Percentiles rank a stretch among this genome's conserved stretches.
These are phyloP conservation scores for Fragosphaeria purpurea DNA, from an alignment of 2,329 filamentous ascomycete species.

Conservation along the genomic window DNA sequence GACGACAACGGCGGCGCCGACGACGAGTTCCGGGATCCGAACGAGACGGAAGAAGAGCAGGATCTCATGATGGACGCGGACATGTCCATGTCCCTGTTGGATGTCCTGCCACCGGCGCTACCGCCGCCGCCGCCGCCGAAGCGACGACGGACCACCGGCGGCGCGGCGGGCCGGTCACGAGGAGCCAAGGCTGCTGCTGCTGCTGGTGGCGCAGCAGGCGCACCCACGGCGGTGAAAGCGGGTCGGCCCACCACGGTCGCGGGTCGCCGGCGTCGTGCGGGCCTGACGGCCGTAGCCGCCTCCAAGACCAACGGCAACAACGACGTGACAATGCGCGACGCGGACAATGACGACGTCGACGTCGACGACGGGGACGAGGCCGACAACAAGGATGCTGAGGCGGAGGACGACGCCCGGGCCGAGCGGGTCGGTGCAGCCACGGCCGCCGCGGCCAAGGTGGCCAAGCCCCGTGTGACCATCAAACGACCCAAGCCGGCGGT, in stretches of 20 bases:
- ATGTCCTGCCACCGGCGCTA: slow-evolving; percentile 1
- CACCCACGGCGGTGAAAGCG: slow-evolving; percentile 4
- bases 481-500: background rate
- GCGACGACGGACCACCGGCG: slow-evolving; percentile 10
- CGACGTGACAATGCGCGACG: slow-evolving; percentile 42
- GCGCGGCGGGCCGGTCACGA: slow-evolving; percentile 5
- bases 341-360: slow-evolving; percentile 32
- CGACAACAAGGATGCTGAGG: slow-evolving; percentile 23
- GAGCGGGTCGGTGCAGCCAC: background rate
- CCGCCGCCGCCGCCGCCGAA: slow-evolving; percentile 5
- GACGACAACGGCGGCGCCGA: slow-evolving; percentile 17
- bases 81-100: slow-evolving; percentile 4
- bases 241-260: too few relatives aligned
- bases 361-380: slow-evolving; percentile 37
- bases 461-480: slow-evolving; percentile 3
- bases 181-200: background rate
- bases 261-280: too few relatives aligned
- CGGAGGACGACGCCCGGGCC: background rate
- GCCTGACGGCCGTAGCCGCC: slow-evolving; percentile 21
- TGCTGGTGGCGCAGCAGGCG: slow-evolving; percentile 5
- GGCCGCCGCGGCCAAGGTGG: background rate
- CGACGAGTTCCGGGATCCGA: slow-evolving; percentile 19
- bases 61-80: slow-evolving; percentile 15
- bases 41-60: slow-evolving; percentile 23
- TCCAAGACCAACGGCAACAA: slow-evolving; percentile 32